Evolutionary conservation across 75 land plant genomes (phyloP), one percentile per base, ranked within the genome.

Genomic region (Isoetes taiwanensis): DNA sequence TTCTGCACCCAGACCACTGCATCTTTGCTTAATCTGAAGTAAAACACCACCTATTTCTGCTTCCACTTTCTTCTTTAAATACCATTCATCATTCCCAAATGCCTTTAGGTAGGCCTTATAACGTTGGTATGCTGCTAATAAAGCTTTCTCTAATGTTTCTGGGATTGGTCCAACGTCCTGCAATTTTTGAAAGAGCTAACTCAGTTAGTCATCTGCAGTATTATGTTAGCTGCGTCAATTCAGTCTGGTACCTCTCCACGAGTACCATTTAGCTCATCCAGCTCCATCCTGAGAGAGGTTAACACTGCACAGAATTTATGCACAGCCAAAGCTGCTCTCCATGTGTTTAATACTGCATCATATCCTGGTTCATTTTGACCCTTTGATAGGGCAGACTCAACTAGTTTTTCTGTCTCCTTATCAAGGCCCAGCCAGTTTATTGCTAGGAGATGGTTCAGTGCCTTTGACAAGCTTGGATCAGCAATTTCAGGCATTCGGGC

Each of bases 61-160:
- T 63, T 91, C 94, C 16, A 91, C 83, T 64, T 91, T 91, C 80
- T 91, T 91, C 69, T 75, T 63, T 68, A 91, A 57, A 59, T 72
- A 91, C 20, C 53, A 20, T 54, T 86, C 97, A 50, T 91, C 82
- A 30, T 80, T 68, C 3, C 81, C 82, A 75, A 83, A 87, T 38
- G 97, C 54, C 37, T 78, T 75, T 64, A 91, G 61, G 50, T 91
- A 91, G 29, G 70, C 58, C 16, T 19, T 54, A 38, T 91, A 91
- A 28, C 80, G 76, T 17, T 68, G 59, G 52, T 71, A 72, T 38
- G 73, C 85, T 29, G 72, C 76, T 41, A 41, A 70, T 27, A 83
- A 41, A 28, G 97, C 97, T 32, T 76, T 72, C 21, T 39, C 61
- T 29, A 71, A 14, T 21, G 78, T 59, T 6, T 79, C 78, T 34